Percentiles rank a stretch among this genome's conserved stretches.
phyloP scores from a whole-genome alignment of 192 early-diverging fungal species.

The Backusella macrospora region DNA sequence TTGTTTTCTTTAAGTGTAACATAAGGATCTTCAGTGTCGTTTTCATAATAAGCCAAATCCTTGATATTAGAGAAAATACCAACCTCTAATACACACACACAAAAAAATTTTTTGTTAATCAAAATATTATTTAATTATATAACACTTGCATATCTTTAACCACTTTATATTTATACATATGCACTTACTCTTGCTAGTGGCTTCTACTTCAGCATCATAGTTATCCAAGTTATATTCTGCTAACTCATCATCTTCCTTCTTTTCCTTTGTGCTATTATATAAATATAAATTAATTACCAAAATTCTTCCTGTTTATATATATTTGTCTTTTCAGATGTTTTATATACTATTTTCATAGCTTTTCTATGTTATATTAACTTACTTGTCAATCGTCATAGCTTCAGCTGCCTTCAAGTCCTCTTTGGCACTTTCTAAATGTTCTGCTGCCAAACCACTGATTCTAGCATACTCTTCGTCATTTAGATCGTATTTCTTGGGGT shows the following conservation, averaged over 20 bases:
- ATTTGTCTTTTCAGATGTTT: background rate
- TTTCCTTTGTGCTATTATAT: conserved; percentile 12
- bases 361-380: background rate
- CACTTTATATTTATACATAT: background rate
- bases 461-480: conserved; percentile 88
- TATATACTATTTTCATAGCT: too few species aligned
- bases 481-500: conserved; percentile 80
- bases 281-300: too few species aligned
- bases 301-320: background rate
- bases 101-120: background rate
- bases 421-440: conserved; percentile 65
- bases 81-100: conserved; percentile 39
- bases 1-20: conserved; percentile 74
- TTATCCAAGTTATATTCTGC: conserved; percentile 90
- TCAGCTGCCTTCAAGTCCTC: conserved; percentile 59
- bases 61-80: conserved; percentile 86
- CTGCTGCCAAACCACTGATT: conserved; percentile 71
- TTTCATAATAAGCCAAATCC: conserved; percentile 83
- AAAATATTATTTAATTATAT: too few species aligned
- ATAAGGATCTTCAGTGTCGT: conserved; percentile 85
- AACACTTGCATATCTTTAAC: background rate
- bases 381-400: conserved; percentile 43
- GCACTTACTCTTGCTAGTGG: conserved; percentile 40
- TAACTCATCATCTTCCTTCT: conserved; percentile 62
- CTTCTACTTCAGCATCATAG: conserved; percentile 84